phyloP scores from a whole-genome alignment of 2,329 filamentous ascomycete genomes.

The Exophiala lecanii-corni region DNA sequence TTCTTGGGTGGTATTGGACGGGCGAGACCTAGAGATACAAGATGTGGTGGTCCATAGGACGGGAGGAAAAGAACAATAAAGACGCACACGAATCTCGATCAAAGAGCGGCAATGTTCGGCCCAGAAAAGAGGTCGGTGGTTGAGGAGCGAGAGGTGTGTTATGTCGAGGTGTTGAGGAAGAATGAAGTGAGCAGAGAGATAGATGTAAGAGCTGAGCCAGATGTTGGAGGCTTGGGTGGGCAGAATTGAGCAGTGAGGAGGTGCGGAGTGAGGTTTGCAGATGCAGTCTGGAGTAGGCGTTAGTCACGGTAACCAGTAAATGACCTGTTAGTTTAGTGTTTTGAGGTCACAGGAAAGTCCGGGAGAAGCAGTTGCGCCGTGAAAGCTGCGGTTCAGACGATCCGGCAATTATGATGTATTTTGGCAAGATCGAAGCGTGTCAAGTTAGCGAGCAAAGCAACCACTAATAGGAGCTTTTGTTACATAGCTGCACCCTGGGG shows the following conservation, averaged over 20 bases:
- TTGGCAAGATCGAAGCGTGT: no score
- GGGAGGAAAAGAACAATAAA: neutral
- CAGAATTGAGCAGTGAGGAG: no score
- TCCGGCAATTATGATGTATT: neutral
- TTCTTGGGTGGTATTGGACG: slow-evolving; percentile 5
- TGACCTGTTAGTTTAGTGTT: no score
- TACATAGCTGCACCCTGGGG: no score
- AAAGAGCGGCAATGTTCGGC: neutral
- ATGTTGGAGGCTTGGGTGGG: no score
- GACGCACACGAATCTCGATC: neutral
- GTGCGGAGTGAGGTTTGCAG: neutral
- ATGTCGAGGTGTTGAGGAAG: neutral
- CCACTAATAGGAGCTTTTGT: no score
- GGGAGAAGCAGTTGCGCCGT: neutral
- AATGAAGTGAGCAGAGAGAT: neutral
- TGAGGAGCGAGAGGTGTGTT: no score
- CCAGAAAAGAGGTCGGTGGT: no score
- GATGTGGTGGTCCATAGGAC: slow-evolving; percentile 22
- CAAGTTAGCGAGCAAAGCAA: no score
- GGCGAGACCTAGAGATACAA: slow-evolving; percentile 18
- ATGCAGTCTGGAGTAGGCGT: no score
- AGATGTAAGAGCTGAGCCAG: no score
- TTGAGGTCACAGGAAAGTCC: neutral
- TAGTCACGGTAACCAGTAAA: no score
- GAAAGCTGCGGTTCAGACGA: neutral